Percentiles rank a stretch among this genome's conserved stretches.
Evolutionary conservation across 768 basidiomycete species (phyloP).

Genomic region (Hysterangium stoloniferum): DNA sequence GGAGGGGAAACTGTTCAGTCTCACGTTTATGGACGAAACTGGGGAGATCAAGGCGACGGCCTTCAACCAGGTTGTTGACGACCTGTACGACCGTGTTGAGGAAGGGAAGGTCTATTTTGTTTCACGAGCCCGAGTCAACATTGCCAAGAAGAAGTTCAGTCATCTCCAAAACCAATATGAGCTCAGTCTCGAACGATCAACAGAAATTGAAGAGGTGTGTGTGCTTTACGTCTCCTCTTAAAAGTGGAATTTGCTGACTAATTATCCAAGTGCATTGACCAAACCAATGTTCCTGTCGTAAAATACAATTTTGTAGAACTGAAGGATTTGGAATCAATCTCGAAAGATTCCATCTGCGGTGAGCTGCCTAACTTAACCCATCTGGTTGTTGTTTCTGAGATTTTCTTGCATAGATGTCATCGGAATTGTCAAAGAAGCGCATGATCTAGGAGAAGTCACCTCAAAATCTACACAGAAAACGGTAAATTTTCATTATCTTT

Average conservation of each 20-base stretch:
- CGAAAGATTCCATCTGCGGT: constrained; percentile 85
- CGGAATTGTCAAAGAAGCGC: constrained; percentile 74
- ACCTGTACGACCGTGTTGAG: constrained; percentile 74
- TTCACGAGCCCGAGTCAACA: constrained; percentile 84
- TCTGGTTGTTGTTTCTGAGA: neutral
- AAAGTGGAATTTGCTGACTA: neutral
- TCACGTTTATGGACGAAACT: constrained; percentile 90
- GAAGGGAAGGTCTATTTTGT: constrained; percentile 92
- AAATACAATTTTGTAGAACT: constrained; percentile 79
- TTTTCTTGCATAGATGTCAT: constrained; percentile 60
- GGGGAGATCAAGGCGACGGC: constrained; percentile 88
- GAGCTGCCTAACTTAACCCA: constrained; percentile 16
- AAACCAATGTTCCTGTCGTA: constrained; percentile 65
- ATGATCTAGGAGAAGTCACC: constrained; percentile 59
- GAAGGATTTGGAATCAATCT: constrained; percentile 46
- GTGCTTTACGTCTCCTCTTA: constrained; percentile 4
- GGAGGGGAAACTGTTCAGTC: constrained; percentile 91
- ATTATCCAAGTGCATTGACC: constrained; percentile 66
- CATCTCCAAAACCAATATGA: constrained; percentile 91
- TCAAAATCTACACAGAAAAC: constrained; percentile 67
- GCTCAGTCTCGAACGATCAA: constrained; percentile 73
- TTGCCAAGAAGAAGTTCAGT: constrained; percentile 95
- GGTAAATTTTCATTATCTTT: constrained; percentile 30
- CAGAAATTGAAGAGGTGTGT: constrained; percentile 77
- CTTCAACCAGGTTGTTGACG: constrained; percentile 82